phyloP scores from a whole-genome alignment of 345 rosid genomes.

The Citrus trifoliata region DNA sequence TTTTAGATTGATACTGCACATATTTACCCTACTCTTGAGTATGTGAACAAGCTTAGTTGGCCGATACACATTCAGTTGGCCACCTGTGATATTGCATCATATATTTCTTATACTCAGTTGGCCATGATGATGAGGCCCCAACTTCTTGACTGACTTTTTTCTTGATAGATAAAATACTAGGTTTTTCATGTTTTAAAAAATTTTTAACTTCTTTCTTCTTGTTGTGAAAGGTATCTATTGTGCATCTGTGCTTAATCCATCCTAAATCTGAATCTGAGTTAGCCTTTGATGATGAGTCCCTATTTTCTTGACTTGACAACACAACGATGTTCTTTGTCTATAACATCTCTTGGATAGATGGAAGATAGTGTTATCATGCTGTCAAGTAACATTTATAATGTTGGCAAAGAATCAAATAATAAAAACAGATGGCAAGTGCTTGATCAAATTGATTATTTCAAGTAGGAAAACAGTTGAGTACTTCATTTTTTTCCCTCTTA shows the following conservation, averaged over 20 bases:
- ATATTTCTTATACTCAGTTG: neutral
- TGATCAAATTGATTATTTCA: neutral
- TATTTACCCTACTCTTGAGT: neutral
- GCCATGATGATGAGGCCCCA: neutral
- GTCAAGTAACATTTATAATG: neutral
- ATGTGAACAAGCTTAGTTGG: too few relatives aligned
- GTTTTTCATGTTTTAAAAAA: neutral
- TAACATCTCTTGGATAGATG: neutral
- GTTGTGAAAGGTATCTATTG: neutral
- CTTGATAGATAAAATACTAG: neutral
- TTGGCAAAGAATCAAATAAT: neutral
- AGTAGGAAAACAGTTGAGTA: neutral
- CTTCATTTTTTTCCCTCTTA: neutral
- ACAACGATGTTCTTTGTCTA: neutral
- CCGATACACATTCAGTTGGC: neutral
- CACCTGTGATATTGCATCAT: neutral
- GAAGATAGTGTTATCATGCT: neutral
- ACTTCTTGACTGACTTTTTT: neutral
- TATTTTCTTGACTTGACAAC: neutral
- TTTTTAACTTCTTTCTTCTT: neutral
- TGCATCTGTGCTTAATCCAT: neutral
- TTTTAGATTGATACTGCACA: neutral
- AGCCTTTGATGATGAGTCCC: neutral
- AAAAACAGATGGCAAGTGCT: neutral
- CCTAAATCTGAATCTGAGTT: neutral